Conservation (phyloP, 305 asterid species). For the Fraxinus velutina region DNA sequence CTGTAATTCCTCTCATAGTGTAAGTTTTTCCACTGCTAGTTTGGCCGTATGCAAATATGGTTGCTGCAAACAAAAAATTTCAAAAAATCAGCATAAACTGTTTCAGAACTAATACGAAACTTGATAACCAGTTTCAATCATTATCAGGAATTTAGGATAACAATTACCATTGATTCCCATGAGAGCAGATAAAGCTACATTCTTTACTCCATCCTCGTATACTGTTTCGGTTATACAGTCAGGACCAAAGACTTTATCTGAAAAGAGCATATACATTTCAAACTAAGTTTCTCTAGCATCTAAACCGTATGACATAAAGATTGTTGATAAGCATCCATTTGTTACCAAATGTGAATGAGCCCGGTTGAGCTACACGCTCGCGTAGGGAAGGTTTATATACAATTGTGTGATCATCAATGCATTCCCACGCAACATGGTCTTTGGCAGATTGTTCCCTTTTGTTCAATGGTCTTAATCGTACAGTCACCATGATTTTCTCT, state of each 20-base stretch:
- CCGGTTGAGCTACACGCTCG: slow-evolving; percentile 54
- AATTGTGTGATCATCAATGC: slow-evolving; percentile 73
- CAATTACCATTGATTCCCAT: slow-evolving; percentile 90
- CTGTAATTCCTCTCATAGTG: slow-evolving; percentile 91
- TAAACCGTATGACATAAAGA: neutral
- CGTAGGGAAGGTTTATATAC: slow-evolving; percentile 53
- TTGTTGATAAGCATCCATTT: neutral
- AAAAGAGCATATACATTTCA: slow-evolving; percentile 8
- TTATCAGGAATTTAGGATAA: neutral
- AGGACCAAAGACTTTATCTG: slow-evolving; percentile 90
- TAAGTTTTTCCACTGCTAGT: slow-evolving; percentile 96
- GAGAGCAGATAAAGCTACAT: slow-evolving; percentile 88
- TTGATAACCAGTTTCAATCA: neutral
- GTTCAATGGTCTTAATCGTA: slow-evolving; percentile 82
- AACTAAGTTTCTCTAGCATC: slow-evolving; percentile 10
- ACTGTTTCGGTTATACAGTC: slow-evolving; percentile 66
- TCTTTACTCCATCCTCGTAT: slow-evolving; percentile 87
- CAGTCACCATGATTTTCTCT: slow-evolving; percentile 90
- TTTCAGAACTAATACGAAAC: slow-evolving; percentile 2
- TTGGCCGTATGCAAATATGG: slow-evolving; percentile 96
- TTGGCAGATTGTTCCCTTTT: slow-evolving; percentile 72
- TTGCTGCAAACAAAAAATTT: slow-evolving; percentile 51
- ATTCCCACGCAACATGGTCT: slow-evolving; percentile 83
- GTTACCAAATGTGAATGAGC: slow-evolving; percentile 76
- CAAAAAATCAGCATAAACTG: neutral